Evolutionary conservation across 1,284 basidiomycete species (phyloP), one percentile per base, ranked within the genome.

Genomic region (Cryptococcus sp.): DNA sequence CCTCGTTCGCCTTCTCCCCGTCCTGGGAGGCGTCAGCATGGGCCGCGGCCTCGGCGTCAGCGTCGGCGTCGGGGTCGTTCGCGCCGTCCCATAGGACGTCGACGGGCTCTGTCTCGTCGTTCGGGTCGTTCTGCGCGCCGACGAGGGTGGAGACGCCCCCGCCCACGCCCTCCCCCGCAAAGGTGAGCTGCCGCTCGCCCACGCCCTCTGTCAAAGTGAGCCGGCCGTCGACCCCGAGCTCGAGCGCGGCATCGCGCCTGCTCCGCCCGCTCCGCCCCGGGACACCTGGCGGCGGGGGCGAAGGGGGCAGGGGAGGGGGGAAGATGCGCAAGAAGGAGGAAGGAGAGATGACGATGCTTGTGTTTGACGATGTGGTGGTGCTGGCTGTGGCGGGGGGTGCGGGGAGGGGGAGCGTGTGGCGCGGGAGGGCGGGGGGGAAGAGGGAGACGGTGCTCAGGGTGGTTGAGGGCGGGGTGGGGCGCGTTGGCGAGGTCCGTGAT

Each of bases 281-380:
- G n/a, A n/a, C n/a, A n/a, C n/a, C n/a, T n/a, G n/a, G n/a, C n/a
- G n/a, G n/a, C n/a, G n/a, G n/a, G n/a, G n/a, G n/a, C n/a, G n/a
- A n/a, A n/a, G n/a, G n/a, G n/a, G n/a, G n/a, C n/a, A n/a, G n/a
- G n/a, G n/a, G n/a, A n/a, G 33, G 57, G 43, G 18, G 48, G 20
- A 65, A 52, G 35, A 55, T 38, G 45, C 50, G 43, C 18, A 57
- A 62, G 37, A 70, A 70, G 23, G 66, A 70, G 20, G 66, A 69
- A 35, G 70, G 28, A 9, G 5, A 33, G 28, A 82, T 84, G 64
- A 67, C 64, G 6, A 80, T 81, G 44, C 81, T 88, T 53, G 79
- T 89, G 8, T 88, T 90, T 70, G 83, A 83, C 39, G 88, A 90
- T 76, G 64, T 89, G 38, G 70, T 88, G 21, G 64, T 89, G 33